Conservation (phyloP, 2,329 filamentous ascomycete species). For the Cryphonectria carpinicola region DNA sequence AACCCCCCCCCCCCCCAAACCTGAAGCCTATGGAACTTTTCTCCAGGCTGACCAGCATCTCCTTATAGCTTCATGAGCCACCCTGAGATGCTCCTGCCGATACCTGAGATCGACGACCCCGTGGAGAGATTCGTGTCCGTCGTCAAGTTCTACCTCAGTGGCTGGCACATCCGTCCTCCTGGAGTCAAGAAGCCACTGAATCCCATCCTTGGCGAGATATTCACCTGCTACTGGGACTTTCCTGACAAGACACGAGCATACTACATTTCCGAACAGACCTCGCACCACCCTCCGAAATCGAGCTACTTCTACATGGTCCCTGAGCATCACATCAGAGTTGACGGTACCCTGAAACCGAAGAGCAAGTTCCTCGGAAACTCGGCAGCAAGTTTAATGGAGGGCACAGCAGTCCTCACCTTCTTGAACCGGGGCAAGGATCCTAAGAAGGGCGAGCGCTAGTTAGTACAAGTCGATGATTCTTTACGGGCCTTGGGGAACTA, state of each 20-base stretch:
- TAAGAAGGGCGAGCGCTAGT: constrained; percentile 83
- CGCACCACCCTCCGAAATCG: constrained; percentile 96
- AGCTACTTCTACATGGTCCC: constrained; percentile 99
- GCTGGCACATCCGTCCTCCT: constrained; percentile 97
- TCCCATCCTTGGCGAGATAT: constrained; percentile 92
- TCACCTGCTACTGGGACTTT: constrained; percentile 95
- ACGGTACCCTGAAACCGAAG: constrained; percentile 91
- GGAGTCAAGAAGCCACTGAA: constrained; percentile 99
- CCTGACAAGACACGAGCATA: constrained; percentile 83
- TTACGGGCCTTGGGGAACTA: constrained; percentile 30
- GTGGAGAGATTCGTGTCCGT: constrained; percentile 89
- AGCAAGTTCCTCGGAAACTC: constrained; percentile 97
- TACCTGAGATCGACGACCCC: constrained; percentile 86
- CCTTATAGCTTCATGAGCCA: constrained; percentile 94
- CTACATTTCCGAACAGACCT: constrained; percentile 97
- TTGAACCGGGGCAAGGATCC: constrained; percentile 73
- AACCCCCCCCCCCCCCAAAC: constrained; percentile 33
- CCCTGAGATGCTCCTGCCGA: constrained; percentile 89
- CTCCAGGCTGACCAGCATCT: constrained; percentile 16
- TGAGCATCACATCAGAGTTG: constrained; percentile 90
- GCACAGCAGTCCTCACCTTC: constrained; percentile 83
- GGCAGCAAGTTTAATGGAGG: constrained; percentile 97
- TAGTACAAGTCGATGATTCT: constrained; percentile 40
- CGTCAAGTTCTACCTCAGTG: constrained; percentile 96
- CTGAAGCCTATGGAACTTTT: neutral